phyloP scores from a whole-genome alignment of 805 yeast genomes.

The Lipomyces spencermartinsiae region DNA sequence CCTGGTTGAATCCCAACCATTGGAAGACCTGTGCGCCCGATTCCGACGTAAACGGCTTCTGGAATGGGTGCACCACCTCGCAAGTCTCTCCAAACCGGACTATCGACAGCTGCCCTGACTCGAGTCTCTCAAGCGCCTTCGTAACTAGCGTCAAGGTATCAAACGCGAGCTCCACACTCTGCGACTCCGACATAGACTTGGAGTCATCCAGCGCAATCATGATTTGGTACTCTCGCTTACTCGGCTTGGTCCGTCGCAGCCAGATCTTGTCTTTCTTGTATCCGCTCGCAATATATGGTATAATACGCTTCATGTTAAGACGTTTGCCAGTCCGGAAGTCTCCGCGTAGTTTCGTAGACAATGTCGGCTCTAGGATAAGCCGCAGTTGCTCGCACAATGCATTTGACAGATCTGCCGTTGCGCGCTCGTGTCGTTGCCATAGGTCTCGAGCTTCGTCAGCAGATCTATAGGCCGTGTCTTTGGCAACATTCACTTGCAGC shows the following conservation, averaged over 20 bases:
- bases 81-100: conserved; percentile 89
- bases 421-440: conserved; percentile 83
- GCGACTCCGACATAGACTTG: conserved; percentile 94
- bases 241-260: conserved; percentile 96
- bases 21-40: conserved; percentile 84
- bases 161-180: conserved; percentile 88
- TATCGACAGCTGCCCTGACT: conserved; percentile 89
- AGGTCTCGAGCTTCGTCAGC: conserved; percentile 72
- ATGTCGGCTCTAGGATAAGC: conserved; percentile 90
- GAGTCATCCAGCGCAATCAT: conserved; percentile 98
- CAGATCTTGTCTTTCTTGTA: conserved; percentile 98
- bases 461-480: conserved; percentile 47
- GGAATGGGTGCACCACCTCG: conserved; percentile 86
- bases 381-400: conserved; percentile 91
- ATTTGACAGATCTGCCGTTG: conserved; percentile 87
- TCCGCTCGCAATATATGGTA: conserved; percentile 96
- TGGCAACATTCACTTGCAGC: conserved; percentile 18
- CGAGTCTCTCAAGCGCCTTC: conserved; percentile 90
- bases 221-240: conserved; percentile 95
- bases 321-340: conserved; percentile 98
- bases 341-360: conserved; percentile 93
- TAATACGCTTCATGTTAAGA: conserved; percentile 94
- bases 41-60: conserved; percentile 79
- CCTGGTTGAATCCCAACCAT: conserved; percentile 89
- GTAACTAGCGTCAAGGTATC: conserved; percentile 93